A percentile compares a stretch with the other conserved stretches of the same genome.
Evolutionary conservation across 331 rosid species (phyloP).

Genomic region (Dryas integrifolia): DNA sequence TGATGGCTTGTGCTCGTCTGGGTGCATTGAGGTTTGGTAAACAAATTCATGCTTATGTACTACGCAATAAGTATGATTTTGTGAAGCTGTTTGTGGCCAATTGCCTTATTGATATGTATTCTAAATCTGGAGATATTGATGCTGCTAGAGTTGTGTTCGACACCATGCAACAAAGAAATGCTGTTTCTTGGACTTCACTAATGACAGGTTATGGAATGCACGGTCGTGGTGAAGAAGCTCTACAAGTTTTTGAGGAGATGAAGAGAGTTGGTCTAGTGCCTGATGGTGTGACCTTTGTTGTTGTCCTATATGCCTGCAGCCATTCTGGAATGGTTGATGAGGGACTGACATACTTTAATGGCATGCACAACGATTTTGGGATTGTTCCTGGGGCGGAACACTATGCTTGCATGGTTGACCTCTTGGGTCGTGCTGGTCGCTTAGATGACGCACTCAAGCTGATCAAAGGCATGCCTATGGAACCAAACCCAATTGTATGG

Average conservation of each 20-base stretch:
- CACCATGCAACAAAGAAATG: slow-evolving; percentile 49
- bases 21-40: slow-evolving; percentile 63
- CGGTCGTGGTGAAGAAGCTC: slow-evolving; percentile 78
- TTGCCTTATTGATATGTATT: slow-evolving; percentile 86
- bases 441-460: slow-evolving; percentile 57
- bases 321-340: slow-evolving; percentile 77
- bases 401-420: slow-evolving; percentile 92
- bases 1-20: slow-evolving; percentile 83
- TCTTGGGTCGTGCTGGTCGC: slow-evolving; percentile 79
- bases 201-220: slow-evolving; percentile 86
- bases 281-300: slow-evolving; percentile 73
- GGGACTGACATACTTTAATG: slow-evolving; percentile 59
- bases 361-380: slow-evolving; percentile 57
- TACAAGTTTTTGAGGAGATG: slow-evolving; percentile 62
- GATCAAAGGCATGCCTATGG: slow-evolving; percentile 64
- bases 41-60: slow-evolving; percentile 66
- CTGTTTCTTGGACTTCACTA: slow-evolving; percentile 83
- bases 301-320: slow-evolving; percentile 82
- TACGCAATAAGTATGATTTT: slow-evolving; percentile 52
- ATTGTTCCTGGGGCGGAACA: slow-evolving; percentile 74
- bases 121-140: slow-evolving; percentile 78
- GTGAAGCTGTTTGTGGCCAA: slow-evolving; percentile 56
- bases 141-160: slow-evolving; percentile 66
- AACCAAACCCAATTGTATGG: slow-evolving; percentile 76
- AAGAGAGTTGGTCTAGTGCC: slow-evolving; percentile 43